Evolutionary conservation across 768 basidiomycete genomes (phyloP).

Genomic region (Paxillus rubicundulus): DNA sequence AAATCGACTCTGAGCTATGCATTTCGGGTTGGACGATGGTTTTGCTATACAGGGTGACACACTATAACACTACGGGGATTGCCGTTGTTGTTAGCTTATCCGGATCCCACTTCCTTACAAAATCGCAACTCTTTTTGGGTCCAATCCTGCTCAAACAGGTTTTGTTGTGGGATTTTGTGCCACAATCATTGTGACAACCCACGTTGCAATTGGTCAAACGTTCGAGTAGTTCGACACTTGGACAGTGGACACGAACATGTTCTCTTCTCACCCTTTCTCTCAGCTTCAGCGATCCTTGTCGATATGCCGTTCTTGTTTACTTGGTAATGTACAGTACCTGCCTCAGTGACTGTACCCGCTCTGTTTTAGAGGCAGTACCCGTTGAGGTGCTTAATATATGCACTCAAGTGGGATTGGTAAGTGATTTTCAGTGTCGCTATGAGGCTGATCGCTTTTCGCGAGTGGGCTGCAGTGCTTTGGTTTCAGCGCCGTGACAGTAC

Average conservation of each 20-base stretch:
- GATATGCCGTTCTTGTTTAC: background rate
- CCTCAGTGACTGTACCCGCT: background rate
- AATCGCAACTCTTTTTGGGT: background rate
- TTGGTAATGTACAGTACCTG: background rate
- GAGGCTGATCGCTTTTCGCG: too few species aligned
- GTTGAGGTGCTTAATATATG: background rate
- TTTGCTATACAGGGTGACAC: too few species aligned
- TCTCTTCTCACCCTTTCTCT: background rate
- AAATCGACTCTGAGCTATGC: background rate
- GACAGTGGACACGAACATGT: background rate
- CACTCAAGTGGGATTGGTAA: background rate
- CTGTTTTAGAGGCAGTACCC: background rate
- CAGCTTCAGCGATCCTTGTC: background rate
- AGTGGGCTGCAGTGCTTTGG: too few species aligned
- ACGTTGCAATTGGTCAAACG: background rate
- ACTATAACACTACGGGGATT: too few species aligned
- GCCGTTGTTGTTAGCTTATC: background rate
- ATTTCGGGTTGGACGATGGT: background rate
- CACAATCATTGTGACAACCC: background rate
- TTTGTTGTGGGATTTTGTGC: background rate
- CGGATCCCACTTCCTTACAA: background rate
- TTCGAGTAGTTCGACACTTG: background rate
- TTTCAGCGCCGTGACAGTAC: too few species aligned
- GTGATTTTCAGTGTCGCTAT: too few species aligned
- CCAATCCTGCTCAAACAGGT: background rate